A percentile compares a stretch with the other conserved stretches of the same genome.
Evolutionary conservation across 306 rosid species (phyloP).

Genomic region (Rosa multiflora): DNA sequence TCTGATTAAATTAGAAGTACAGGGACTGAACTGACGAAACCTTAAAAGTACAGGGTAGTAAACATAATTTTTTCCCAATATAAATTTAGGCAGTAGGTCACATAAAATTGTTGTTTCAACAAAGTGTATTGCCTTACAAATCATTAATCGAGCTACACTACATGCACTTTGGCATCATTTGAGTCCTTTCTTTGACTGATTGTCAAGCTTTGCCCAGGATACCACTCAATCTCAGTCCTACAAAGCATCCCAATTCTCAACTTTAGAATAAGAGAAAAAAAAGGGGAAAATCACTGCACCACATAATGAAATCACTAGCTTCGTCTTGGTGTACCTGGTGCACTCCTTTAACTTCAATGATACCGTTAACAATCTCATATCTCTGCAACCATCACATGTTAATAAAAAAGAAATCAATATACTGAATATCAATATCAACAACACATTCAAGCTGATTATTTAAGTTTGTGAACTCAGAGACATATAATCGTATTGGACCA

Average conservation of each 20-base stretch:
- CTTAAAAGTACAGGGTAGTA: too few species aligned
- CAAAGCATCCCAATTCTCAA: conserved; percentile 10
- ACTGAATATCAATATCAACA: conserved; percentile 1
- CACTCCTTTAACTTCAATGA: conserved; percentile 51
- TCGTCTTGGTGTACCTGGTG: too few species aligned
- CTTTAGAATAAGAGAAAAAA: not conserved
- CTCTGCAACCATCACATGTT: conserved; percentile 40
- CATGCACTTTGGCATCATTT: not conserved
- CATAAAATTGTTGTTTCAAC: not conserved
- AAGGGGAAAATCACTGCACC: conserved; percentile 5
- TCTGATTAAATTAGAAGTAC: too few species aligned
- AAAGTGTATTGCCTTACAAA: not conserved
- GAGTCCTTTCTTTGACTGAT: too few species aligned
- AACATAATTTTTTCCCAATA: too few species aligned
- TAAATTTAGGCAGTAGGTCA: too few species aligned
- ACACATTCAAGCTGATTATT: not conserved
- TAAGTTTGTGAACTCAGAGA: too few species aligned
- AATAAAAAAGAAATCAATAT: not conserved
- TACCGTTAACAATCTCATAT: conserved; percentile 61
- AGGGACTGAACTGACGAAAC: too few species aligned
- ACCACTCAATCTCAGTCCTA: conserved; percentile 82
- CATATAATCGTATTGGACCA: too few species aligned
- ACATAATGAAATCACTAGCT: not conserved
- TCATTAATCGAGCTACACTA: not conserved
- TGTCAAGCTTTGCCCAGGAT: conserved; percentile 21